Base-by-base conservation (phyloP, 192 early-diverging fungal species). In the Podochytrium sp. region DNA sequence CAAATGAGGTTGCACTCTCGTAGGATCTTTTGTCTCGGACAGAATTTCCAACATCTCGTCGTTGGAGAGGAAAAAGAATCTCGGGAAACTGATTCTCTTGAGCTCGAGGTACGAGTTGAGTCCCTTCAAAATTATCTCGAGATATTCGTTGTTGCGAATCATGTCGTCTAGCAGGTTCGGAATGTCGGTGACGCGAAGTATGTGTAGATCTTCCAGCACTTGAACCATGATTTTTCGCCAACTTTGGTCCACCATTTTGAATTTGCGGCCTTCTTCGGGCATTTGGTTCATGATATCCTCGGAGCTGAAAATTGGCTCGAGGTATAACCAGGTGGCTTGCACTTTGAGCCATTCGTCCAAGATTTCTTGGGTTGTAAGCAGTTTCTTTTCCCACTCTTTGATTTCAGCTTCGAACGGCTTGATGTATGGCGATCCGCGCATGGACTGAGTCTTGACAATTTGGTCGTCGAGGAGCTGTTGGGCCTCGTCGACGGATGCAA, bases 201-300 rank as follows among this genome's bases (percentile, higher is more conserved):
- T 78, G 60, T 87, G 84, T 35, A 78, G 79, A 62, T 89, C 87
- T 73, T 81, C 68, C 37, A 83, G 80, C 16, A 84, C 82, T 57
- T 85, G 83, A 43, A 68, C 65, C 88, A 89, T 89, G 56, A 89
- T 80, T 66, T 85, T 87, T 43, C 81, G 55, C 88, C 88, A 89
- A 50, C 63, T 80, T 30, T 79, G 76, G 61, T 89, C 88, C 5
- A 89, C 88, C 53, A 78, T 66, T 71, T 85, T 87, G 56, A 89
- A 89, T 60, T 83, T 89, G 58, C 79, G 79, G 4, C 88, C 88
- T 77, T 89, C 88, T 59, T 86, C 86, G 2, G 88, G 88, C 88
- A 89, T 89, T 75, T 89, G 88, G 50, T 89, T 86, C 88, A 89
- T 89, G 71, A 89, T 89, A 62, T 89, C 88, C 62, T 89, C 88